These are phyloP conservation scores for Colletotrichum australisinense DNA, from an alignment of 2,329 filamentous ascomycete species.

Conservation along the genomic window DNA sequence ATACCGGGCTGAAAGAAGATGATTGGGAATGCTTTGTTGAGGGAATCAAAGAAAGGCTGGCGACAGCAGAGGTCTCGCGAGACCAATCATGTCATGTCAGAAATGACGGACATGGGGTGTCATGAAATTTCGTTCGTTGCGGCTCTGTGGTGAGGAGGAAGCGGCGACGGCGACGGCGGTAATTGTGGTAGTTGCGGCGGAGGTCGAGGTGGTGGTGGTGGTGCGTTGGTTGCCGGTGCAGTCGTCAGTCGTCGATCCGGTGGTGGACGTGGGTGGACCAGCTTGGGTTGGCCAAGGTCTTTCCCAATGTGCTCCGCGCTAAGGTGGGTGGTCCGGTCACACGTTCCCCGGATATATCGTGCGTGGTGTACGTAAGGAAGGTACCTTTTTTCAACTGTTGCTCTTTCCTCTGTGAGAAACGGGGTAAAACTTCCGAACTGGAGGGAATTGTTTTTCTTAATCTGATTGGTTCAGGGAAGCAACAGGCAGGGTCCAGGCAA, in stretches of 20 bases:
- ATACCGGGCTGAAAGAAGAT: not conserved
- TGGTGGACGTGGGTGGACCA: constrained; percentile 2
- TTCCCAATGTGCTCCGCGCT: constrained; percentile 14
- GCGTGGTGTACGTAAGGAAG: too few species aligned
- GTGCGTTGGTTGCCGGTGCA: constrained; percentile 16
- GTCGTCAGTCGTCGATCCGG: constrained; percentile 21
- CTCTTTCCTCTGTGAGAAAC: not conserved
- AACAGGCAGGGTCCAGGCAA: not conserved
- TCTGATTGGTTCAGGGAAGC: not conserved
- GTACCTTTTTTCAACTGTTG: not conserved
- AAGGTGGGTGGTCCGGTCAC: constrained; percentile 9
- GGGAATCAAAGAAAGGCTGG: not conserved
- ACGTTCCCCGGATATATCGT: constrained; percentile 12
- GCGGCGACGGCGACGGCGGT: not conserved
- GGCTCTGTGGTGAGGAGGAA: constrained; percentile 27
- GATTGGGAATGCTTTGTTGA: not conserved
- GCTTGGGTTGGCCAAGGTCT: not conserved
- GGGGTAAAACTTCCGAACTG: not conserved
- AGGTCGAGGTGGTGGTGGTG: constrained; percentile 15
- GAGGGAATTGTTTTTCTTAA: not conserved
- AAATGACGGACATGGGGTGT: constrained; percentile 12
- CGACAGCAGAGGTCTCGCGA: not conserved
- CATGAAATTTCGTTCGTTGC: constrained; percentile 14
- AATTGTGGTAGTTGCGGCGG: not conserved
- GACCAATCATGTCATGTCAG: constrained; percentile 25